Percentiles rank a stretch among this genome's conserved stretches.
Evolutionary conservation across 73 alveolate species (phyloP).

Genomic region (Blepharisma stoltei): DNA sequence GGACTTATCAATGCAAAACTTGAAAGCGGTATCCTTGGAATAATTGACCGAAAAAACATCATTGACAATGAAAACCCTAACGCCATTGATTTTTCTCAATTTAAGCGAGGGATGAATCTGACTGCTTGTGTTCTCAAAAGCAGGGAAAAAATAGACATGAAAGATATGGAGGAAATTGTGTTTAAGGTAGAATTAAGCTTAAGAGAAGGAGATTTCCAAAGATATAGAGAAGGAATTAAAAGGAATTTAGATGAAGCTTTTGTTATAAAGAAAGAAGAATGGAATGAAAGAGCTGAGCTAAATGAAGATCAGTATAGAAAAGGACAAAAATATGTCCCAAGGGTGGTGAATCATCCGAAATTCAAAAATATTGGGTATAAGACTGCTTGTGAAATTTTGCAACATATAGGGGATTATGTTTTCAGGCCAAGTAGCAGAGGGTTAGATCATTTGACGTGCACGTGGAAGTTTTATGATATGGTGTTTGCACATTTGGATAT

Average conservation of each 20-base stretch:
- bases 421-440: slow-evolving; percentile 90
- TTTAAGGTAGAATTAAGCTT: slow-evolving; percentile 57
- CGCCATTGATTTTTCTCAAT: slow-evolving; percentile 36
- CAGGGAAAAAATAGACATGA: slow-evolving; percentile 18
- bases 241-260: slow-evolving; percentile 34
- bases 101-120: slow-evolving; percentile 22
- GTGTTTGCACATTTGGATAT: slow-evolving; percentile 84
- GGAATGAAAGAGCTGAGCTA: slow-evolving; percentile 52
- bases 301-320: slow-evolving; percentile 42
- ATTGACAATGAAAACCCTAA: slow-evolving; percentile 36
- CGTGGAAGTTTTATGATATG: slow-evolving; percentile 85
- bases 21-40: slow-evolving; percentile 15
- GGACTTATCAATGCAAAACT: not conserved
- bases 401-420: slow-evolving; percentile 84
- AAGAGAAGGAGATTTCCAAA: slow-evolving; percentile 53
- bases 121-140: slow-evolving; percentile 17
- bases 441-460: slow-evolving; percentile 73
- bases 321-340: slow-evolving; percentile 53
- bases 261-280: slow-evolving; percentile 52
- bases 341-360: slow-evolving; percentile 79
- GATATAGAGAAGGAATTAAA: slow-evolving; percentile 39
- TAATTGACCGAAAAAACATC: not conserved
- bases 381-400: slow-evolving; percentile 64
- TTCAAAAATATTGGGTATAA: slow-evolving; percentile 73
- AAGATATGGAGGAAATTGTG: slow-evolving; percentile 40